Conservation (phyloP, 768 basidiomycete genomes). For the Harrya chromipes region DNA sequence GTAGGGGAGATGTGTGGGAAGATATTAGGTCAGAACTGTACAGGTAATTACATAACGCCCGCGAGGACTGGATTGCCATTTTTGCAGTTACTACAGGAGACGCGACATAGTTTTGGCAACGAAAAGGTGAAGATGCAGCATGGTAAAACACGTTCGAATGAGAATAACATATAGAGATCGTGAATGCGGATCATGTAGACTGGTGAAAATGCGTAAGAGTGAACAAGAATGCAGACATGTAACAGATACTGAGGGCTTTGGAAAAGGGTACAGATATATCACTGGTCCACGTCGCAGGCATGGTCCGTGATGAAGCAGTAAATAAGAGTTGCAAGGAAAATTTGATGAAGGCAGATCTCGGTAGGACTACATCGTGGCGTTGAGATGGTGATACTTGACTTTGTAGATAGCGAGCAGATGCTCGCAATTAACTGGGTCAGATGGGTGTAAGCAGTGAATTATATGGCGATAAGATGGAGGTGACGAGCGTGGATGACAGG, state of each 20-base stretch:
- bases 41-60: slow-evolving; percentile 16
- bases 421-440: slow-evolving; percentile 30
- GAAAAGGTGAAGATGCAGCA: background rate
- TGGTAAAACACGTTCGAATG: slow-evolving; percentile 11
- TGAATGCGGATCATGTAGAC: slow-evolving; percentile 19
- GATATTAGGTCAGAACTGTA: slow-evolving; percentile 30
- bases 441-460: slow-evolving; percentile 26
- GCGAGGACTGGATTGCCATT: background rate
- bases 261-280: slow-evolving; percentile 14
- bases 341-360: slow-evolving; percentile 19
- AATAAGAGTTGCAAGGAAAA: slow-evolving; percentile 19
- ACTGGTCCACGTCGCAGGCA: slow-evolving; percentile 27
- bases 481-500: slow-evolving; percentile 10
- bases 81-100: background rate
- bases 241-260: slow-evolving; percentile 13
- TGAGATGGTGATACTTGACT: slow-evolving; percentile 25
- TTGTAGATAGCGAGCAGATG: slow-evolving; percentile 18
- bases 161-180: slow-evolving; percentile 9
- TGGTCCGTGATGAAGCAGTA: slow-evolving; percentile 30
- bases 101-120: background rate
- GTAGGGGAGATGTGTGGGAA: slow-evolving; percentile 26
- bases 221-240: slow-evolving; percentile 26
- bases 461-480: slow-evolving; percentile 29
- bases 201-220: slow-evolving; percentile 15
- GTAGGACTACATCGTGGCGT: slow-evolving; percentile 27